Percentiles rank a stretch among this genome's conserved stretches.
These are phyloP conservation scores for Emericellopsis terricola DNA, from an alignment of 495 filamentous ascomycete species.

Conservation along the genomic window DNA sequence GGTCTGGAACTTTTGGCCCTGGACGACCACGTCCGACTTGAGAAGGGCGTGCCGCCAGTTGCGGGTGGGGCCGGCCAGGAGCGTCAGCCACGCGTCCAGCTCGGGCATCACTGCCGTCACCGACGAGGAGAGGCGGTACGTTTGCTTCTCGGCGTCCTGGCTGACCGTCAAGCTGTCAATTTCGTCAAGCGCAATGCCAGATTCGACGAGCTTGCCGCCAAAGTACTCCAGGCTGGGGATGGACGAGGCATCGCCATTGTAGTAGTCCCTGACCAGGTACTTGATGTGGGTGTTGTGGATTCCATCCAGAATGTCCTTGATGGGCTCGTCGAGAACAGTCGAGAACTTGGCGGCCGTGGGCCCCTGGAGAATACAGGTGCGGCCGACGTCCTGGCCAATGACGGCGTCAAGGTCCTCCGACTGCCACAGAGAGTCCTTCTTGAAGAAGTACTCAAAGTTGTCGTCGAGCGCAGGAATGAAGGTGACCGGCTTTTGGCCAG, in stretches of 20 bases:
- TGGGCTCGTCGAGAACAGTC: constrained; percentile 71
- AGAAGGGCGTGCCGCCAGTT: constrained; percentile 98
- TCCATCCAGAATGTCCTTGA: constrained; percentile 80
- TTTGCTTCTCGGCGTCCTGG: constrained; percentile 53
- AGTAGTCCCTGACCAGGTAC: constrained; percentile 60
- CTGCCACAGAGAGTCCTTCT: constrained; percentile 99
- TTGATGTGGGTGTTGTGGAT: constrained; percentile 79
- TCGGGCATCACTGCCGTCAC: constrained; percentile 54
- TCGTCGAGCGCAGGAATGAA: constrained; percentile 90
- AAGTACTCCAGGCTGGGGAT: constrained; percentile 91
- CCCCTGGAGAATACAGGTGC: constrained; percentile 90
- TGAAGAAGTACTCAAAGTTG: constrained; percentile 96
- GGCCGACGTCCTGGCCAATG: constrained; percentile 83
- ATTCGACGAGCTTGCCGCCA: constrained; percentile 58
- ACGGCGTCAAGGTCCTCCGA: constrained; percentile 94
- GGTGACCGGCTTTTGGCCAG: constrained; percentile 87
- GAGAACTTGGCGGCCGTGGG: constrained; percentile 89
- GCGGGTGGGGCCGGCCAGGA: constrained; percentile 68
- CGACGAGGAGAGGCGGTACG: constrained; percentile 60
- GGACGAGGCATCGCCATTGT: constrained; percentile 47
- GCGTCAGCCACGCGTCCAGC: constrained; percentile 62
- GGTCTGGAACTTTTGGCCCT: constrained; percentile 90
- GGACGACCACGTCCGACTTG: constrained; percentile 82
- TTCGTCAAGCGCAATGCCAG: constrained; percentile 41
- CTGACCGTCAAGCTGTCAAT: constrained; percentile 68